phyloP scores from a whole-genome alignment of 768 basidiomycete species.

The Hypholoma fasciculare region DNA sequence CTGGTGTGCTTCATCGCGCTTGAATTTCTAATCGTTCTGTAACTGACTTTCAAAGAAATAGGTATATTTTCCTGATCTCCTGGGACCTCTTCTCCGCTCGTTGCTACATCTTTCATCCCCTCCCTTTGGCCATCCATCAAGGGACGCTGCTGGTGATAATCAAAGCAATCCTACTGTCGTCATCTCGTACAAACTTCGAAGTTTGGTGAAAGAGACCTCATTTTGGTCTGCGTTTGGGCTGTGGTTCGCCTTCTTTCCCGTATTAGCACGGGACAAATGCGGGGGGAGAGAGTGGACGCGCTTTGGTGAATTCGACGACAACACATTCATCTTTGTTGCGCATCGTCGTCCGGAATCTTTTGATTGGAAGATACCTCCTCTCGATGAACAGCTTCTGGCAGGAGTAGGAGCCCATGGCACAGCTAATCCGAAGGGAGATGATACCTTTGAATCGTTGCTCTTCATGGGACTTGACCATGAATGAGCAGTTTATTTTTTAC shows the following conservation, averaged over 20 bases:
- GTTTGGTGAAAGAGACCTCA: constrained; percentile 65
- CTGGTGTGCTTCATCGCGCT: constrained; percentile 51
- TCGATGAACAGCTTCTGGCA: constrained; percentile 54
- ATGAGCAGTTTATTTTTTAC: too few species aligned
- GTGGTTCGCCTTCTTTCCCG: constrained; percentile 69
- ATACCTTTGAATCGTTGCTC: constrained; percentile 71
- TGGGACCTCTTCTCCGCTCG: constrained; percentile 74
- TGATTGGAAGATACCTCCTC: constrained; percentile 51
- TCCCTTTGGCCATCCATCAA: constrained; percentile 31
- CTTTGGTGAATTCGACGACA: constrained; percentile 45
- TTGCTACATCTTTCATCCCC: constrained; percentile 71
- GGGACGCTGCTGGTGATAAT: not conserved
- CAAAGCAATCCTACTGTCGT: constrained; percentile 40
- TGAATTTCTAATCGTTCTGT: not conserved
- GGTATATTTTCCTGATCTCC: constrained; percentile 86
- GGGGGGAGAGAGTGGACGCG: constrained; percentile 34
- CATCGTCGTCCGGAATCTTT: constrained; percentile 56
- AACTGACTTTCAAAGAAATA: constrained; percentile 25
- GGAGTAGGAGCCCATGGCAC: constrained; percentile 56
- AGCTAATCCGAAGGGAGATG: constrained; percentile 50
- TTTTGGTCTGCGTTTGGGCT: constrained; percentile 84
- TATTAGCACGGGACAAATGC: constrained; percentile 35
- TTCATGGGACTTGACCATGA: constrained; percentile 40
- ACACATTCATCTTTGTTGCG: constrained; percentile 63
- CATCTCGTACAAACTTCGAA: constrained; percentile 79